Evolutionary conservation across 768 basidiomycete genomes (phyloP).

Genomic region (Lentinula raphanica): DNA sequence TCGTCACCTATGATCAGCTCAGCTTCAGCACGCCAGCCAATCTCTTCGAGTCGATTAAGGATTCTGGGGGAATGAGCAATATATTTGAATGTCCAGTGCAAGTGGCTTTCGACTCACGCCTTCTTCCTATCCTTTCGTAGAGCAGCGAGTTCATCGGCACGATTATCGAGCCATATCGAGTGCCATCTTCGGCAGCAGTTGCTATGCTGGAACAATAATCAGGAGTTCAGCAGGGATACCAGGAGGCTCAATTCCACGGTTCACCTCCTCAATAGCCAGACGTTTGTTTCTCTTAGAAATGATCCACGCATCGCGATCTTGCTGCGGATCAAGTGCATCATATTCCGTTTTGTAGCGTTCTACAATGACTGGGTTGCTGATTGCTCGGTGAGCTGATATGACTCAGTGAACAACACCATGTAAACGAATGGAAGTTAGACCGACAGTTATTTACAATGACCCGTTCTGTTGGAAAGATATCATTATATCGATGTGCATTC

Average conservation of each 20-base stretch:
- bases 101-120: background rate
- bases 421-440: no score
- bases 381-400: background rate
- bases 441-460: no score
- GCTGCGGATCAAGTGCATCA: background rate
- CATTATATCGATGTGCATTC: no score
- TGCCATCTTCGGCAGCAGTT: background rate
- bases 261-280: background rate
- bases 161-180: background rate
- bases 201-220: background rate
- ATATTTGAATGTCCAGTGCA: no score
- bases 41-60: background rate
- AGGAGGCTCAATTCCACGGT: background rate
- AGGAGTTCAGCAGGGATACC: no score
- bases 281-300: background rate
- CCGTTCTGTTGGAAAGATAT: no score
- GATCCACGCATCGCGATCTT: background rate
- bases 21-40: conserved; percentile 1
- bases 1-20: background rate
- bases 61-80: background rate
- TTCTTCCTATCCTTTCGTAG: background rate
- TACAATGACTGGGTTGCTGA: background rate
- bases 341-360: background rate
- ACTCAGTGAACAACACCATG: no score
- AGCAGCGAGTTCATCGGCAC: background rate